These are phyloP conservation scores for Lindgomyces ingoldianus DNA, from an alignment of 495 filamentous ascomycete genomes.

Conservation along the genomic window DNA sequence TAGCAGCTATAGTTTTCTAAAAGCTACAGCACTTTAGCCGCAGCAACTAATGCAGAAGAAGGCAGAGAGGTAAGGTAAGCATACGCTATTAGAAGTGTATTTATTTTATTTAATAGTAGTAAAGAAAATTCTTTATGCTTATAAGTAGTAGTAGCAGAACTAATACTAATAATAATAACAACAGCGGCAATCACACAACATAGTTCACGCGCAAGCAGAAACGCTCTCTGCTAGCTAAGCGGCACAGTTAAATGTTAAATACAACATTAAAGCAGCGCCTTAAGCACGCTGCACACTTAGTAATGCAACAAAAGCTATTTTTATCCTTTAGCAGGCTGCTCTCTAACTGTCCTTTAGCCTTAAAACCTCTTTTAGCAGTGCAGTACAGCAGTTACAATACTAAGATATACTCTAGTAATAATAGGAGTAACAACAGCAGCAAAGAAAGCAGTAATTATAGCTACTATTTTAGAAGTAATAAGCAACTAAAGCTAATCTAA, in stretches of 20 bases:
- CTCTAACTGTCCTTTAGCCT: neutral
- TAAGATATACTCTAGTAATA: slow-evolving; percentile 9
- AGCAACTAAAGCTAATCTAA: slow-evolving; percentile 2
- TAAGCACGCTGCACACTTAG: slow-evolving; percentile 9
- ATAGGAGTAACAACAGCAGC: slow-evolving; percentile 8
- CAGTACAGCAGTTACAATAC: slow-evolving; percentile 15
- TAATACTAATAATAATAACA: neutral
- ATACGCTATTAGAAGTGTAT: neutral
- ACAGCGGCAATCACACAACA: neutral
- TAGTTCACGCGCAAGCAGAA: slow-evolving; percentile 4
- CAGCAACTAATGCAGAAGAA: neutral
- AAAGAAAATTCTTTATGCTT: neutral
- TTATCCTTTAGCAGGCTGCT: neutral
- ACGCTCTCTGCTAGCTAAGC: slow-evolving; percentile 10
- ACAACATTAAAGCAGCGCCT: slow-evolving; percentile 7
- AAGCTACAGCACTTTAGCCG: neutral
- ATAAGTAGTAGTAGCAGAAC: neutral
- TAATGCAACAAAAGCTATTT: slow-evolving; percentile 9
- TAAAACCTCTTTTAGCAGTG: slow-evolving; percentile 2
- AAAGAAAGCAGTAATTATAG: neutral
- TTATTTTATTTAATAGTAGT: neutral
- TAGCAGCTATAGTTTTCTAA: neutral
- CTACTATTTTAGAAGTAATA: slow-evolving; percentile 10
- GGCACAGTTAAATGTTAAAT: slow-evolving; percentile 7
- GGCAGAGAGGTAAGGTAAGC: neutral